Base-by-base conservation (phyloP, 2,329 filamentous ascomycete species). In the Penicillium occitanis region DNA sequence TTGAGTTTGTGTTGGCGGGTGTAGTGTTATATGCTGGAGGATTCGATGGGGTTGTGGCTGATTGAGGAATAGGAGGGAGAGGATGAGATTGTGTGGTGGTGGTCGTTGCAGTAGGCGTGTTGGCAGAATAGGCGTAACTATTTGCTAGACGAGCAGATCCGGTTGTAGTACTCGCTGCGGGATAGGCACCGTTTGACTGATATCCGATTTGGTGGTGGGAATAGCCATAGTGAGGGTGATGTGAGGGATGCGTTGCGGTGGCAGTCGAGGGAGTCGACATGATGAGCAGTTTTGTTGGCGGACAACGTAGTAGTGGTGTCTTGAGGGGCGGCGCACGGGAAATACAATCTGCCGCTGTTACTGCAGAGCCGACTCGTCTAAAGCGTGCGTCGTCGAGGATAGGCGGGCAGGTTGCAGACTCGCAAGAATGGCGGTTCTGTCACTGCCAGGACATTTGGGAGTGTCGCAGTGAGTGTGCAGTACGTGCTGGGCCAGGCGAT, bases 251-350 rank as follows among this genome's bases (percentile, higher is more conserved):
- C 71, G 88, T 90, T 74, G 88, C 88, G 77, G 89, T 90, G 73
- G 89, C 89, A 74, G 89, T 90, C 69, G 90, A 92, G 71, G 91
- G 91, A 72, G 91, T 93, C 84, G 91, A 93, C 91, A 94, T 93
- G 78, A 70, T 77, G 74, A 60, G 57, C 35, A 44, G 37, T 42
- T 44, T 28, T 30, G 57, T 44, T 42, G 57, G 35, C 33, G 35
- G 57, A 42, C 28, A 33, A 33, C 10, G 28, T 33, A 51, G 50
- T 59, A 42, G 35, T 59, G 33, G 35, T 59, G 33, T 44, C 22
- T 44, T 28, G 37, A 28, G 57, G 53, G 57, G 57, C 57, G 57
- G 57, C 57, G 57, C 57, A 46, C 57, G 57, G 57, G 57, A 60
- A 46, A 60, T 22, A 60, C 57, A 59, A 14, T 42, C 33, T 44